Evolutionary conservation across 2,329 filamentous ascomycete genomes (phyloP), one percentile per base, ranked within the genome.

Genomic region (Trichoderma afroharzianum): DNA sequence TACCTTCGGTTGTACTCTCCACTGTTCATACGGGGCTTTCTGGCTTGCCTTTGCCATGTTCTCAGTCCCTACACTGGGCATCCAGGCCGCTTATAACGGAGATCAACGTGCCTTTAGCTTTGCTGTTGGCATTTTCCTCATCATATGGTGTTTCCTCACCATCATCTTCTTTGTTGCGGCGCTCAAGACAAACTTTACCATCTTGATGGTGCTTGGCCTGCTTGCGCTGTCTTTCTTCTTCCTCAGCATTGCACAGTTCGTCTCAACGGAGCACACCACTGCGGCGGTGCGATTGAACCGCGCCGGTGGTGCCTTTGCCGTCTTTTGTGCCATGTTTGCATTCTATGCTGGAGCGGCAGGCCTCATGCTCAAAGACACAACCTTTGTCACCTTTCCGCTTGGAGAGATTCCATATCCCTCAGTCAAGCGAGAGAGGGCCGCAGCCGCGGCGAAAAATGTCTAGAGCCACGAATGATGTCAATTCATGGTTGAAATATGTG

Each of bases 11-110:
- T 87, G 87, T 33, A 90, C 88, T 7, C 86, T 88, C 9, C 86
- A 90, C 72, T 87, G 85, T 55, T 88, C 86, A 3, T 90, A 89
- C 76, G 87, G 88, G 71, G 87, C 87, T 72, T 90, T 90, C 81
- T 90, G 88, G 88, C 83, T 90, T 73, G 84, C 85, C 28, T 88
- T 87, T 74, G 87, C 84, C 74, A 88, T 90, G 81, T 87, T 89
- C 74, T 80, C 87, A 21, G 86, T 83, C 6, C 83, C 82, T 3
- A 76, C 85, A 2, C 84, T 88, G 4, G 87, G 85, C 64, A 88
- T 90, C 75, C 81, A 82, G 58, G 77, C 75, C 0, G 81, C 81
- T 1, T 86, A 88, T 70, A 76, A 75, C 2, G 82, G 80, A 11
- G 80, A 81, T 36, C 75, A 74, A 4, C 78, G 78, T 15, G 81